Evolutionary conservation across 2,329 filamentous ascomycete genomes (phyloP), one percentile per base, ranked within the genome.

Genomic region (Monilinia aucupariae): DNA sequence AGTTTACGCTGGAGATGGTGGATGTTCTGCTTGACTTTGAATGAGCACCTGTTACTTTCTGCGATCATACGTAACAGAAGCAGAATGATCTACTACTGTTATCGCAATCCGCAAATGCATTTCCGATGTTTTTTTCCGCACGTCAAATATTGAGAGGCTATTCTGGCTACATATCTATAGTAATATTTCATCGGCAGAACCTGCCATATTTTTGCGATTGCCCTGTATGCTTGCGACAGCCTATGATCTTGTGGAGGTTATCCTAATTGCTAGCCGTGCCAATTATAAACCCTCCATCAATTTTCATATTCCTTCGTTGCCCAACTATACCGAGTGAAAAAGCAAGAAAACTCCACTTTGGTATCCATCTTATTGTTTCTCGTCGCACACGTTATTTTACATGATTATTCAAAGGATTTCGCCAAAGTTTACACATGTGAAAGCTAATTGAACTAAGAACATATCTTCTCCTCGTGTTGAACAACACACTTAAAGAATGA

Each of bases 1-100:
- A 37, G 68, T 71, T 1, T 71, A 72, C 60, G 68, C 65, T 5
- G 68, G 61, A 6, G 72, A 73, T 68, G 71, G 71, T 25, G 71
- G 72, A 0, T 70, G 68, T 67, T 51, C 65, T 61, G 70, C 67
- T 54, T 73, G 62, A 71, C 10, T 39, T 10, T 1, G 1, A 20
- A 2, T 3, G 15, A 3, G 2, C 0, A 9, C 7, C 9, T 3
- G 7, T 15, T 10, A 4, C 8, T 7, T 4, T 1, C 2, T 25
- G 12, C 4, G 0, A 5, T 55, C 4, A 10, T 2, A 4, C 27
- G 25, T 6, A 13, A 43, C 27, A 8, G 37, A n/a, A 43, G 9
- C 5, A 4, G 13, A 8, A 27, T 5, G 15, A 3, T 1, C 7
- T 13, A 27, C 8, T 3, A 20, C 7, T 8, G n/a, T n/a, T 1